Evolutionary conservation across 2,329 filamentous ascomycete genomes (phyloP).

Genomic region (Paraphoma sp.): DNA sequence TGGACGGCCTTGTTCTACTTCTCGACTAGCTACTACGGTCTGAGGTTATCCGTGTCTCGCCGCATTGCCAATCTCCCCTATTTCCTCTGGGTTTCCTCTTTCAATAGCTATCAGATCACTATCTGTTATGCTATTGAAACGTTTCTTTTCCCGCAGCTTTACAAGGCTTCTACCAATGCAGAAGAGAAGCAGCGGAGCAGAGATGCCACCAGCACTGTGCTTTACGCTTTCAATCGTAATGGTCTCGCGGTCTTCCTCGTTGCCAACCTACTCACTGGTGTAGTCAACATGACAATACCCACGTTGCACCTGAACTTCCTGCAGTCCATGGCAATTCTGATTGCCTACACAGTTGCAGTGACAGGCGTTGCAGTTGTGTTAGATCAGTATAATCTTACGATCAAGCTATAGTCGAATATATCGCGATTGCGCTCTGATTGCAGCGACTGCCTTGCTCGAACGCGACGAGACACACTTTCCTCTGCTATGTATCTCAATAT

Average conservation of each 20-base stretch:
- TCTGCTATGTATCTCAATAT: too few species aligned
- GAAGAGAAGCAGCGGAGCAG: slow-evolving; percentile 70
- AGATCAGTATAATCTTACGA: slow-evolving; percentile 70
- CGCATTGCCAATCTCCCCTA: slow-evolving; percentile 93
- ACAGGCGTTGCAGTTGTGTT: slow-evolving; percentile 72
- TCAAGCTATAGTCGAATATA: slow-evolving; percentile 64
- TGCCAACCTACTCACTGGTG: slow-evolving; percentile 87
- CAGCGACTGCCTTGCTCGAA: too few species aligned
- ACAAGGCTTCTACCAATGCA: slow-evolving; percentile 61
- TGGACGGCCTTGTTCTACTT: slow-evolving; percentile 77
- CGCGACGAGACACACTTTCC: too few species aligned
- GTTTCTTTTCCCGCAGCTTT: slow-evolving; percentile 75
- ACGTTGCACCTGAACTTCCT: slow-evolving; percentile 75
- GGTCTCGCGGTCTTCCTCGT: slow-evolving; percentile 84
- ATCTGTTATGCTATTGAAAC: slow-evolving; percentile 81
- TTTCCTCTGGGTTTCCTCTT: slow-evolving; percentile 88
- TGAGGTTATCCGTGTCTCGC: slow-evolving; percentile 73
- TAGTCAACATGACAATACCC: slow-evolving; percentile 85
- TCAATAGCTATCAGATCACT: slow-evolving; percentile 84
- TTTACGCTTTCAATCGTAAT: slow-evolving; percentile 86
- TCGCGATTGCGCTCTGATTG: too few species aligned
- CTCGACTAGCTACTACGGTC: slow-evolving; percentile 74
- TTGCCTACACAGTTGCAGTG: slow-evolving; percentile 73
- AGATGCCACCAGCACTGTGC: slow-evolving; percentile 78
- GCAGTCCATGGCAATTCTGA: slow-evolving; percentile 74